Base-by-base conservation (phyloP, 2,329 filamentous ascomycete species). In the Pseudodiploospora longispora region DNA sequence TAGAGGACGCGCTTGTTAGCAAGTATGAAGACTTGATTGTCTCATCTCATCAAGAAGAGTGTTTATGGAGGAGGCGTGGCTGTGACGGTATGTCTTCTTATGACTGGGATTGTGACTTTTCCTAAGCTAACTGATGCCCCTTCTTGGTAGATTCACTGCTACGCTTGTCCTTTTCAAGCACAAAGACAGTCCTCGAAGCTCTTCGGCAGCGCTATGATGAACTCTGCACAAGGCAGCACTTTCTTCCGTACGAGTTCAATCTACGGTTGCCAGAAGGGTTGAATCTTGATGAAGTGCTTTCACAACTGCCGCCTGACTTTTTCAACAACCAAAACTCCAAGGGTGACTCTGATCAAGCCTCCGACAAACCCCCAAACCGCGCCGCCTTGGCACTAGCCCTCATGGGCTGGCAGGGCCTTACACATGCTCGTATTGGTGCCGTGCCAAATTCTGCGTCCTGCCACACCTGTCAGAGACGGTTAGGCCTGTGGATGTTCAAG, bases 401-500 rank as follows among this genome's bases (percentile, higher is more conserved):
- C 19, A 76, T 84, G 47, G 87, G 87, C 31, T 91, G 87, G 86
- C 79, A 87, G 55, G 80, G 80, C n/a, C 68, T 80, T 3, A 68
- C 66, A 6, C 74, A 78, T 52, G 51, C 66, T 9, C 65, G 72
- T 59, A 65, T 80, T 55, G 63, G 82, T 59, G 64, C 79, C 2
- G 78, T 84, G 27, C 80, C 83, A 35, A 85, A 87, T 48, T 78
- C 91, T 10, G 82, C 86, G 5, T 82, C 81, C 4, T 98, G 93
- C 62, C 76, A 83, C 47, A 86, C 87, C 19, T 98, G 93, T 60
- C 85, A 95, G 57, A 82, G 93, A 47, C 81, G 90, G 2, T 72
- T 97, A 0, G 93, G 93, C 0, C 72, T 98, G 2, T 98, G 93
- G 93, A 84, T 98, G 71, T 97, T 95, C 62, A 85, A 82, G 57